Base-by-base conservation (phyloP, 192 early-diverging fungal genomes). In the Gigaspora rosea region DNA sequence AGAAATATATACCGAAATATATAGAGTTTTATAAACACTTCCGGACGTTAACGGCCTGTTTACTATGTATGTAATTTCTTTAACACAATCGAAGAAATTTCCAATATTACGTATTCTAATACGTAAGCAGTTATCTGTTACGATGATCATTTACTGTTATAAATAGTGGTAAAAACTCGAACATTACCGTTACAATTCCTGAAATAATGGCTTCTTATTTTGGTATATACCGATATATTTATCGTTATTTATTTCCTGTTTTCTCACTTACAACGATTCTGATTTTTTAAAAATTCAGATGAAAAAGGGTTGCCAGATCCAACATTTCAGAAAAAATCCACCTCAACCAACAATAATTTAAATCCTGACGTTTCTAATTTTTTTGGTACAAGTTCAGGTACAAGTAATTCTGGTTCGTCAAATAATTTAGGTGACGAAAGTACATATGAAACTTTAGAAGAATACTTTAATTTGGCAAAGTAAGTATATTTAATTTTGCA, bases 231-330 rank as follows among this genome's bases (percentile, higher is more conserved):
- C 1, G 8, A 41, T 46, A 16, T 46, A 8, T 41, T 18, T 12
- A 66, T 46, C 10, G 8, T 33, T 35, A 8, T 46, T 47, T n/a
- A 35, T 36, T 16, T 9, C 12, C 36, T n/a, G 8, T 66, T 9
- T 36, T 20, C 32, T 18, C 36, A 65, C 27, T 47, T 18, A 41
- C 32, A 20, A 56, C 52, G 12, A n/a, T 46, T n/a, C 33, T 33
- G 27, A 62, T 12, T 32, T 10, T 32, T 62, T 32, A 35, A 9
- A 12, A 8, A 12, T 52, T 13, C 22, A 71, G 69, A 71, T 4
- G 69, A 71, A 71, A 71, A 71, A 54, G 69, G 69, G 3, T 35
- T 71, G 27, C 10, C 69, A 16, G 69, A 71, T 12, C 69, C 49
- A 33, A 27, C 47, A 20, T 4, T 6, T 22, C 12, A 6, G 11